Evolutionary conservation across 139 green algal species (phyloP).

Genomic region (Auxenochlorella pyrenoidosa): DNA sequence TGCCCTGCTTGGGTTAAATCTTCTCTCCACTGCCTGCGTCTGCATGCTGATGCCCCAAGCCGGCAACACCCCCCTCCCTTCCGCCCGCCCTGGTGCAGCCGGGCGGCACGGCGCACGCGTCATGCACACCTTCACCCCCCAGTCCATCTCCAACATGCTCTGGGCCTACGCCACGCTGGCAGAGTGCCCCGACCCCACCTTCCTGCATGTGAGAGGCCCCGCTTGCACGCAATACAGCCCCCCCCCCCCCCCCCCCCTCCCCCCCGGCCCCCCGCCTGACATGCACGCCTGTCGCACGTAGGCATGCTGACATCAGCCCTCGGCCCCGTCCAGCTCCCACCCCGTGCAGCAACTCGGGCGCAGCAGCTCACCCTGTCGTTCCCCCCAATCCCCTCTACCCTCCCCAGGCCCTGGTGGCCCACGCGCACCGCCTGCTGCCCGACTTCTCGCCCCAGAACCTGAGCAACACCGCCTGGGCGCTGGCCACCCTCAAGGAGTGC

Average conservation of each 20-base stretch:
- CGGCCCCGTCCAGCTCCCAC: too few species aligned
- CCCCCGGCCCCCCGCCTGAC: too few species aligned
- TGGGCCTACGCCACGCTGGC: slow-evolving; percentile 54
- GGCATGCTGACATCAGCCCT: too few species aligned
- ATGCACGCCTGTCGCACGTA: too few species aligned
- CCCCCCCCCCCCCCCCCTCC: background rate
- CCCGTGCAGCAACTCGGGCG: background rate
- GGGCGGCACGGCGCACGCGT: slow-evolving; percentile 33
- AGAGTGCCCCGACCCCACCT: slow-evolving; percentile 2
- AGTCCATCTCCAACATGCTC: slow-evolving; percentile 58
- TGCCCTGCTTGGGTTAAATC: too few species aligned
- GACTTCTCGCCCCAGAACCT: slow-evolving; percentile 61
- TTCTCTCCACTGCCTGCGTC: too few species aligned
- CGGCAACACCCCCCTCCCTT: background rate
- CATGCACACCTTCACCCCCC: slow-evolving; percentile 50
- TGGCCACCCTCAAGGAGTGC: slow-evolving; percentile 52
- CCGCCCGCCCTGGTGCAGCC: background rate
- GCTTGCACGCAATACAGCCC: too few species aligned
- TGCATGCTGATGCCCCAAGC: too few species aligned
- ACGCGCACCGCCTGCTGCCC: slow-evolving; percentile 6
- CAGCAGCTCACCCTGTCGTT: too few species aligned
- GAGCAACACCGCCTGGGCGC: slow-evolving; percentile 57
- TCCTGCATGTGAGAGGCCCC: slow-evolving; percentile 29
- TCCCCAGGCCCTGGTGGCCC: slow-evolving; percentile 15
- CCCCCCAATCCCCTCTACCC: too few species aligned